A percentile compares a stretch with the other conserved stretches of the same genome.
Evolutionary conservation across 768 basidiomycete genomes (phyloP).

Genomic region (Dacryopinax primogenitus): DNA sequence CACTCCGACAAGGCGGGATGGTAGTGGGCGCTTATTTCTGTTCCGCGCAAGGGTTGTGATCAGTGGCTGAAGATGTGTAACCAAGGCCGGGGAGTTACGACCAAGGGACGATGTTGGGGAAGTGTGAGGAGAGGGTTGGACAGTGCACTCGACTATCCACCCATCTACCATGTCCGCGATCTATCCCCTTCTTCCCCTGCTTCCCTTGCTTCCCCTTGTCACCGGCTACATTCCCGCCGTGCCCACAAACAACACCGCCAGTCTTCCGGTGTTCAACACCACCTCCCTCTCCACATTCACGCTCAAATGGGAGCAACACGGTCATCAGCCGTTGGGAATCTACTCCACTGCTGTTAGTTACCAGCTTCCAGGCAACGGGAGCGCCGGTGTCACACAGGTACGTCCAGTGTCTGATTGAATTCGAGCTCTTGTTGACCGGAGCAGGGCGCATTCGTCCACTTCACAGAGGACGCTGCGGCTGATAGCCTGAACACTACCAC

Average conservation of each 20-base stretch:
- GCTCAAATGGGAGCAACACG: slow-evolving; percentile 21
- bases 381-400: slow-evolving; percentile 45
- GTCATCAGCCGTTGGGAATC: slow-evolving; percentile 42
- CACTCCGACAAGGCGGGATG: no score
- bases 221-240: slow-evolving; percentile 56
- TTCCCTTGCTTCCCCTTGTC: slow-evolving; percentile 3
- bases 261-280: slow-evolving; percentile 17
- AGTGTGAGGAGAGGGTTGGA: no score
- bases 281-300: slow-evolving; percentile 10
- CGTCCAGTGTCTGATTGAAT: slow-evolving; percentile 16
- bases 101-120: no score
- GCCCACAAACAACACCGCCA: slow-evolving; percentile 56
- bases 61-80: no score
- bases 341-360: slow-evolving; percentile 28
- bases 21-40: no score
- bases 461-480: slow-evolving; percentile 47
- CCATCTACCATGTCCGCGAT: no score
- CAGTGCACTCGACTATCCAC: no score
- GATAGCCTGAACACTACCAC: slow-evolving; percentile 41
- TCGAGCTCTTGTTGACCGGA: slow-evolving; percentile 9
- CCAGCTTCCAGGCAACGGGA: slow-evolving; percentile 42
- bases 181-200: neutral
- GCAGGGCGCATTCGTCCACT: slow-evolving; percentile 74
- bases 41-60: no score
- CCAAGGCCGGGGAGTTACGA: no score